Evolutionary conservation across 352 stramenopile genomes (phyloP), one percentile per base, ranked within the genome.

Genomic region (Globisporangium polare): DNA sequence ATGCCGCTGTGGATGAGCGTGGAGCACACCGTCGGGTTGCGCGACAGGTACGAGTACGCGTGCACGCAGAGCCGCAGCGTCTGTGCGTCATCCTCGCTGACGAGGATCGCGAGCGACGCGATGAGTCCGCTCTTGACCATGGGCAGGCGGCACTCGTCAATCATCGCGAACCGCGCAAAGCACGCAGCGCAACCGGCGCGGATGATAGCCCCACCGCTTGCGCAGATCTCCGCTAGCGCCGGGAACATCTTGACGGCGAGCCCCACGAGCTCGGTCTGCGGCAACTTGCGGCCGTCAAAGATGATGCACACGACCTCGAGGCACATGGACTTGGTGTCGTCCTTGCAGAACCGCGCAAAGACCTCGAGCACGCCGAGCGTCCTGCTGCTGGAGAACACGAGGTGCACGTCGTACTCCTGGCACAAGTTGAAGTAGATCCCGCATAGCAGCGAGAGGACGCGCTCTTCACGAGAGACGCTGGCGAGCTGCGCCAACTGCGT

Each of bases 271-370:
- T 84, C 63, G 5, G 63, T 31, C 18, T 71, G 66, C 42, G 59
- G n/a, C 5, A 92, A 57, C 22, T 79, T 72, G 1, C 74, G 71
- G 29, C 70, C 75, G 42, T 92, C 83, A 20, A 92, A 86, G 9
- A 90, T 31, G 22, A 88, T 68, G 62, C 80, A 90, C 18, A 90
- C 69, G 17, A 83, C 66, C n/a, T 90, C 80, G 6, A 92, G 67
- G 35, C 75, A 84, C 68, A 87, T 78, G 15, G 63, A 70, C 29
- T 77, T 75, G 26, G 68, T 62, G 29, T 77, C 73, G 8, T 73
- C 60, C 39, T 79, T 60, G 12, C 75, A 68, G 26, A 74, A 55
- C 10, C 59, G 53, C 13, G 74, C 72, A 20, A 92, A 74, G 1
- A 67, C 49, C 31, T 78, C 59, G 13, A 90, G 62, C 8, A 84